phyloP scores from a whole-genome alignment of 2,329 filamentous ascomycete genomes.

The Fusarium sp. region DNA sequence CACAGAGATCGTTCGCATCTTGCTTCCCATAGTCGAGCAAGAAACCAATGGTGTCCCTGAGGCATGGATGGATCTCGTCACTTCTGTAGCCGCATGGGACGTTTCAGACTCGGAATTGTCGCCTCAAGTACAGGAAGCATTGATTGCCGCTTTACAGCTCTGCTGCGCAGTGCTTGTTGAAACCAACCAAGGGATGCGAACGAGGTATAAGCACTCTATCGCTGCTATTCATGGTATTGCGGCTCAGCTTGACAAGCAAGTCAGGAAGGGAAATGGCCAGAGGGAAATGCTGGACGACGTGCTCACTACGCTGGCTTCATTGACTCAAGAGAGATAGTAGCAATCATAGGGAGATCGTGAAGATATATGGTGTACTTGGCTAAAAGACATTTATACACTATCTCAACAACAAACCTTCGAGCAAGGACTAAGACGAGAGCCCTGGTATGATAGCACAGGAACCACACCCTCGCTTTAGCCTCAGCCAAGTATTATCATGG shows the following conservation, averaged over 20 bases:
- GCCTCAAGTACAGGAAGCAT: slow-evolving; percentile 60
- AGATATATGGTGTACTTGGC: background rate
- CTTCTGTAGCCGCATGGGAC: slow-evolving; percentile 63
- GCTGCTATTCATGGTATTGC: slow-evolving; percentile 64
- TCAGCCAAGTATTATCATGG: background rate
- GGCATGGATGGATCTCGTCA: slow-evolving; percentile 70
- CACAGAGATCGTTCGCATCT: slow-evolving; percentile 67
- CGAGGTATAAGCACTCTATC: slow-evolving; percentile 66
- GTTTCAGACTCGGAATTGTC: slow-evolving; percentile 51
- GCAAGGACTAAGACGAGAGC: too few species aligned
- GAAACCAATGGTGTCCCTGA: slow-evolving; percentile 61
- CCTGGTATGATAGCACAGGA: background rate
- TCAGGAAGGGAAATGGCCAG: slow-evolving; percentile 53
- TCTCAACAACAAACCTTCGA: background rate
- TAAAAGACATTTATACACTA: background rate
- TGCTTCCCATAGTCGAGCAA: slow-evolving; percentile 66
- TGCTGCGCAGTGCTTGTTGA: slow-evolving; percentile 65
- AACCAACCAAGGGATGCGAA: slow-evolving; percentile 61
- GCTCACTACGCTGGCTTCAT: slow-evolving; percentile 48
- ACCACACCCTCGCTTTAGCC: background rate
- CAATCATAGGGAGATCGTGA: background rate
- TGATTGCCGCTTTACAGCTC: slow-evolving; percentile 68
- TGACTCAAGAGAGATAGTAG: slow-evolving; percentile 31
- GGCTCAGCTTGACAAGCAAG: slow-evolving; percentile 55
- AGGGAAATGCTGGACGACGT: slow-evolving; percentile 63